Evolutionary conservation across 495 filamentous ascomycete species (phyloP), one percentile per base, ranked within the genome.

Genomic region (Penicillium subrubescens): DNA sequence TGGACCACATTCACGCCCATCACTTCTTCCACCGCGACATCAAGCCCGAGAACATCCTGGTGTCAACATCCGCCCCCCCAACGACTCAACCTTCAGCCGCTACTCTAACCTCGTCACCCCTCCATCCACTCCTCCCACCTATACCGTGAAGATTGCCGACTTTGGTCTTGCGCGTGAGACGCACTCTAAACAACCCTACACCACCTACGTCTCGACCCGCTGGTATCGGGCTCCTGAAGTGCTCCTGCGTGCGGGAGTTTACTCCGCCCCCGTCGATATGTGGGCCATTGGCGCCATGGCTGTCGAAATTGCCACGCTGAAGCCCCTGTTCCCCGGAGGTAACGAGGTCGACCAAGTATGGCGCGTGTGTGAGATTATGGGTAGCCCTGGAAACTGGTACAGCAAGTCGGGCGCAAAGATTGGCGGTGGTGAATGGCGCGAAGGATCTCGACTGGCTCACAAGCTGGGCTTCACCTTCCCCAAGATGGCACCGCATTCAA

Each of bases 211-310:
- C 37, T 99, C 96, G 0, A 99, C 96, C 6, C 81, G 96, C 66
- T 99, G 96, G 96, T 99, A 99, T 71, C 92, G 96, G 52, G 96
- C 96, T 6, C 96, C 96, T 0, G 96, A 99, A 70, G 96, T 99
- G 1, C 83, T 99, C 35, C 81, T 99, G 34, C 88, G 96, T 66
- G 96, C 96, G 10, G 96, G 96, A 52, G 92, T 97, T 75, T 99
- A 99, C 79, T 98, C 94, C 0, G 92, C 96, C 0, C 96, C 96
- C 0, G 96, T 99, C 6, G 96, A 99, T 74, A 98, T 99, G 72
- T 99, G 96, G 96, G 96, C 84, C 12, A 84, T 99, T 48, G 96
- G 96, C 73, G 96, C 96, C n/a, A 99, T 99, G 96, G 95, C 96
- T 8, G 96, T 99, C 2, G 96, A 99, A 74, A 91, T 99, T 68